Evolutionary conservation across 2,329 filamentous ascomycete species (phyloP).

Genomic region (Penicillium sp.): DNA sequence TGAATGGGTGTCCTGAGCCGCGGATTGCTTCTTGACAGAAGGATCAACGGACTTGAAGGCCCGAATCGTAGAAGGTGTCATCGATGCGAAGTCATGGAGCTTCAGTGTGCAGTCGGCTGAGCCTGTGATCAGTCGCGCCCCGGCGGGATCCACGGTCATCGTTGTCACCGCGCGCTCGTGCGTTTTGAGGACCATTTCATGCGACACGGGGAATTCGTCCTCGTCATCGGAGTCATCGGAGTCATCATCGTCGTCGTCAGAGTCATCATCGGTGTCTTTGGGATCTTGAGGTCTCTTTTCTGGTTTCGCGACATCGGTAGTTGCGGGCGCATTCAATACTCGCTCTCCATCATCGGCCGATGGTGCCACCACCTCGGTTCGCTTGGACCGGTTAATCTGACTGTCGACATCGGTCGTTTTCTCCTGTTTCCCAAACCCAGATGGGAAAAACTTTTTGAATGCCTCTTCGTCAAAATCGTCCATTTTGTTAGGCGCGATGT

Average conservation of each 20-base stretch:
- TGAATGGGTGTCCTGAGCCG: constrained; percentile 74
- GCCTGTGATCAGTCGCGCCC: constrained; percentile 78
- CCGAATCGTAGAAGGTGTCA: constrained; percentile 89
- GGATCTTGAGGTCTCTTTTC: constrained; percentile 25
- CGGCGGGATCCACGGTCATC: constrained; percentile 75
- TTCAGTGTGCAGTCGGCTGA: constrained; percentile 89
- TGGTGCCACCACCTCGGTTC: constrained; percentile 45
- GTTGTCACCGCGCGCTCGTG: constrained; percentile 84
- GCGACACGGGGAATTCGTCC: constrained; percentile 85
- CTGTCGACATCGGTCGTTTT: constrained; percentile 67
- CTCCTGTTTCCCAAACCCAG: constrained; percentile 77
- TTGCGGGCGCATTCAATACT: constrained; percentile 13
- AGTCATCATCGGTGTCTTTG: constrained; percentile 41
- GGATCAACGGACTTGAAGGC: constrained; percentile 92
- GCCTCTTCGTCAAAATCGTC: constrained; percentile 44
- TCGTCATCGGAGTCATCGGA: constrained; percentile 64
- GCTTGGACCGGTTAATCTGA: constrained; percentile 73
- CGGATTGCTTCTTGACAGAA: constrained; percentile 64
- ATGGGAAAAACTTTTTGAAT: constrained; percentile 61
- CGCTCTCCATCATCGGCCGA: constrained; percentile 21
- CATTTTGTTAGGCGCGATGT: constrained; percentile 23
- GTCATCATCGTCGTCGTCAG: constrained; percentile 49
- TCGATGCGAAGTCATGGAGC: constrained; percentile 88
- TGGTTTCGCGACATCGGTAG: constrained; percentile 21
- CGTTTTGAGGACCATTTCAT: constrained; percentile 87